Conservation (phyloP, 179 eudicot species). For the Beta corolliflora region DNA sequence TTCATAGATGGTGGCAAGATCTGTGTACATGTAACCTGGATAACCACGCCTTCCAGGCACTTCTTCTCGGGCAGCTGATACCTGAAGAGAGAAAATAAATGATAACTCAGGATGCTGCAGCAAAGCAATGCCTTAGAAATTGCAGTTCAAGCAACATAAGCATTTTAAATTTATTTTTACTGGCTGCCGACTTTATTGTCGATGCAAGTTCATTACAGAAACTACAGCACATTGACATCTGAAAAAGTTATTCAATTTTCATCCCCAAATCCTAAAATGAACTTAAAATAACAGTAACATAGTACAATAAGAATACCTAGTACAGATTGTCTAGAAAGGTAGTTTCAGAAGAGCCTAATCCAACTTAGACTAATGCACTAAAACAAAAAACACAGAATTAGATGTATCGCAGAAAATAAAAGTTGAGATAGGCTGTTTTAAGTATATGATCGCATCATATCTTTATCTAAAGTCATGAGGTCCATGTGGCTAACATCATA, state of each 20-base stretch:
- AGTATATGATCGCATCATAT: neutral
- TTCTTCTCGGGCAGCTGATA: constrained; percentile 99
- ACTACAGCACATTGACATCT: neutral
- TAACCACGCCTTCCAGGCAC: constrained; percentile 99
- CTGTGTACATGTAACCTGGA: constrained; percentile 99
- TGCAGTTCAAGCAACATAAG: neutral
- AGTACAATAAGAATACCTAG: too few relatives aligned
- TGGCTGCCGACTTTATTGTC: neutral
- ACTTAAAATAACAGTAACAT: neutral
- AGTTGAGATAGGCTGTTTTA: neutral
- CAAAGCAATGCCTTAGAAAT: neutral
- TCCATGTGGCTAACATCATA: neutral
- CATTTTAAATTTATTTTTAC: neutral
- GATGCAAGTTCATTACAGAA: neutral
- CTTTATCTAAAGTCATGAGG: neutral
- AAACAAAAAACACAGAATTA: neutral
- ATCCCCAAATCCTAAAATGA: neutral
- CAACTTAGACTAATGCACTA: neutral
- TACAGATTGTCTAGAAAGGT: neutral
- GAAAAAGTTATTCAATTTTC: neutral
- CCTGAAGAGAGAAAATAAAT: constrained; percentile 43
- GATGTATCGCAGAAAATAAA: neutral
- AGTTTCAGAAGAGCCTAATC: neutral
- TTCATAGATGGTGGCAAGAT: constrained; percentile 98
- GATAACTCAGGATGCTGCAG: constrained; percentile 1